These are phyloP conservation scores for Pneumocystis carinii DNA, from an alignment of 1,139 yeast genomes.

Conservation along the genomic window DNA sequence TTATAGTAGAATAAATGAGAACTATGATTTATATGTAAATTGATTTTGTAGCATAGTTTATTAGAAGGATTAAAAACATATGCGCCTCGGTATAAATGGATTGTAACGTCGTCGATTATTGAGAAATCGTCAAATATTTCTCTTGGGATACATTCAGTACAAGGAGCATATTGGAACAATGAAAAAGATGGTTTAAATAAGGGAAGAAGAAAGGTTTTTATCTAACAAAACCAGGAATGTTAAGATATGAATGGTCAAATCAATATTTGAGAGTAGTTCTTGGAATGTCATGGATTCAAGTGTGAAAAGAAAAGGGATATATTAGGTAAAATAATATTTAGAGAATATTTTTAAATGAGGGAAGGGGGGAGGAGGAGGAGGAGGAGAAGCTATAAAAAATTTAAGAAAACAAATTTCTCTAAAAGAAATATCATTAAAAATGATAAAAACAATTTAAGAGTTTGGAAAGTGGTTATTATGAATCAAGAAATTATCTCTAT, in stretches of 20 bases:
- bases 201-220: background rate
- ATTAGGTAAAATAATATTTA: too few species aligned
- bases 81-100: background rate
- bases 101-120: background rate
- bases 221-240: background rate
- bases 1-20: too few species aligned
- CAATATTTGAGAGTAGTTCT: background rate
- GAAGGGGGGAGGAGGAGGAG: too few species aligned
- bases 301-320: background rate
- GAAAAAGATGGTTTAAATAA: background rate
- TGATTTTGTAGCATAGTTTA: background rate
- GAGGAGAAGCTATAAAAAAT: too few species aligned
- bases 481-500: too few species aligned
- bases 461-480: too few species aligned
- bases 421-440: too few species aligned
- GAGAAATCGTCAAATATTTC: background rate
- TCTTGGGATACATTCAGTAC: background rate
- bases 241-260: background rate
- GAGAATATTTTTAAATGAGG: too few species aligned
- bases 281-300: background rate
- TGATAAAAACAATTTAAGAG: too few species aligned
- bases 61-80: background rate
- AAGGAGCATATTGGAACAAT: background rate
- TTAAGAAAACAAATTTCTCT: too few species aligned
- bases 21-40: too few species aligned